These are phyloP conservation scores for Candida qinlingensis DNA, from an alignment of 805 yeast genomes.

Conservation along the genomic window DNA sequence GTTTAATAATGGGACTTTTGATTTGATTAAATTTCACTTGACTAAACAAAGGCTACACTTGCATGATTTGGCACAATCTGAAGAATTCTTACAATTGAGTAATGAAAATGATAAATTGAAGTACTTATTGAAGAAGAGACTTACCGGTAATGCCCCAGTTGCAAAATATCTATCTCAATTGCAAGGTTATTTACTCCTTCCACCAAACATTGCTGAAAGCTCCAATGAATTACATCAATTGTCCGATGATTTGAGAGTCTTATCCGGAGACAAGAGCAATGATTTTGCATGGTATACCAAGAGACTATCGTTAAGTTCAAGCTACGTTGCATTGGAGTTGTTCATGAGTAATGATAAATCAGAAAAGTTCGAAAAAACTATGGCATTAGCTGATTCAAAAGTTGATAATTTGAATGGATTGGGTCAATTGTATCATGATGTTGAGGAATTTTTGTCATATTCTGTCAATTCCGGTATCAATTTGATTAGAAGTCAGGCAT, in stretches of 20 bases:
- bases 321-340: conserved; percentile 71
- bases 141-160: conserved; percentile 38
- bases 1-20: conserved; percentile 39
- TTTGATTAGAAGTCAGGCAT: conserved; percentile 62
- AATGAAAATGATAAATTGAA: conserved; percentile 40
- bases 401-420: conserved; percentile 45
- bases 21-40: conserved; percentile 52
- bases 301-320: conserved; percentile 61
- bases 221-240: conserved; percentile 66
- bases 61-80: conserved; percentile 28
- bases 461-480: conserved; percentile 55
- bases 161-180: conserved; percentile 29
- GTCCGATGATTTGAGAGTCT: conserved; percentile 77
- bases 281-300: conserved; percentile 94
- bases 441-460: conserved; percentile 75
- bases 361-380: conserved; percentile 47
- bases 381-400: conserved; percentile 56
- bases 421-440: conserved; percentile 56
- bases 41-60: conserved; percentile 43
- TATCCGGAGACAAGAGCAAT: conserved; percentile 71
- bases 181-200: conserved; percentile 58
- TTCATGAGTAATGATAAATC: conserved; percentile 77
- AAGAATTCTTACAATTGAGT: conserved; percentile 25
- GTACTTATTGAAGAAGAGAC: conserved; percentile 40
- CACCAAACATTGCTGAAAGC: conserved; percentile 53